Conservation (phyloP, 352 stramenopile genomes). For the Pelagophyceae sp. region DNA sequence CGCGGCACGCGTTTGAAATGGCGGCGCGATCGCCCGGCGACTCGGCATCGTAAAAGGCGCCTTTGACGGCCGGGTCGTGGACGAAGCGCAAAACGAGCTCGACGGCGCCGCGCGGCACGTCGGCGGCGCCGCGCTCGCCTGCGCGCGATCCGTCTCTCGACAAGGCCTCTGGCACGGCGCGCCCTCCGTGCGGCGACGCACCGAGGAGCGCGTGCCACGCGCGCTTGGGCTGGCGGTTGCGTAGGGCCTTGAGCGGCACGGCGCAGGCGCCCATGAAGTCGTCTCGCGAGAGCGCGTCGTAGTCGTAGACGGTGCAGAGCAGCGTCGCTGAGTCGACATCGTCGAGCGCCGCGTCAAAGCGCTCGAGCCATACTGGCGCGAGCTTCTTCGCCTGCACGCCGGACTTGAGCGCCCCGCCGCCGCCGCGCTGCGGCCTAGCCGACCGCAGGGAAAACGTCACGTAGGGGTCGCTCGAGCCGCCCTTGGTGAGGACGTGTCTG, state of each 20-base stretch:
- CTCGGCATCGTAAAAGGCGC: neutral
- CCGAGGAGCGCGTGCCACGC: neutral
- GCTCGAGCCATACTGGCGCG: constrained; percentile 2
- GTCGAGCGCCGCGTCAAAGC: neutral
- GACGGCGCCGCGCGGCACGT: neutral
- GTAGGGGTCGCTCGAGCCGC: neutral
- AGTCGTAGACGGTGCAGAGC: neutral
- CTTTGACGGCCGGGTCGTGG: neutral
- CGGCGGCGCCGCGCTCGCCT: neutral
- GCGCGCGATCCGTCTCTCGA: too few relatives aligned
- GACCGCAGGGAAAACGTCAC: neutral
- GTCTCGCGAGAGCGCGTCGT: neutral
- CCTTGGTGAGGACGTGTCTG: neutral
- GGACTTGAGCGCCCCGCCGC: neutral
- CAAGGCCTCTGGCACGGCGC: too few relatives aligned
- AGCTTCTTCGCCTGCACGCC: neutral
- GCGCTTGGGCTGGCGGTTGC: neutral
- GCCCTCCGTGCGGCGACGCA: too few relatives aligned
- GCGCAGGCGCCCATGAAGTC: neutral
- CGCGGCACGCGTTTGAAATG: neutral
- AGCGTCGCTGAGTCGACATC: neutral
- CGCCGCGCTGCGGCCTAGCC: neutral
- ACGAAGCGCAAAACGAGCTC: neutral
- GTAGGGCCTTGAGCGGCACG: neutral
- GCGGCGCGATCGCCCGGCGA: neutral